Base-by-base conservation (phyloP, 108 stramenopile genomes). In the Mediolabrus comicus region DNA sequence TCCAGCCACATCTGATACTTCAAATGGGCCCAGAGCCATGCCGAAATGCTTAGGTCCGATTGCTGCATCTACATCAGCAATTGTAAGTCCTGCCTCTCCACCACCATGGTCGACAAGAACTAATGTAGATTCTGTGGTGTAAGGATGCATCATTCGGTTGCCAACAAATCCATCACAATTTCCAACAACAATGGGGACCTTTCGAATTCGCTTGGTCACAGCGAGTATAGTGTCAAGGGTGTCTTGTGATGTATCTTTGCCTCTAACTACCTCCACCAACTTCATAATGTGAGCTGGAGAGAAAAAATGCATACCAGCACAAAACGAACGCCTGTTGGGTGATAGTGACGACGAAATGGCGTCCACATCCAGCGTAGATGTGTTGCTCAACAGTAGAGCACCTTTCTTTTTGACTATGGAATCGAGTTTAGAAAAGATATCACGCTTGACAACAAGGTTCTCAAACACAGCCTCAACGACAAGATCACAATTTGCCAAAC, bases 131-230 rank as follows among this genome's bases (percentile, higher is more conserved):
- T 97, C 97, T 13, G 84, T 71, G 9, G 84, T 72, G 67, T 96
- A 95, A n/a, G 94, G 92, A 51, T 84, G 75, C 65, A 98, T 59
- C 92, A 98, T 88, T 38, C 98, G 91, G 78, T 99, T 99, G 35
- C 97, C 98, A 49, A 98, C 95, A 72, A 99, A 99, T 6, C 98
- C 98, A 83, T 96, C 89, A 70, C 96, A 98, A 73, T 99, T 98
- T 13, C 97, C 97, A 14, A 97, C 98, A 2, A 95, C 86, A 17
- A 99, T 97, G 25, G 94, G 94, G 65, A 86, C 82, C 84, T 99
- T 99, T 56, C 85, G 78, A 36, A 99, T 90, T 4, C 72, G 82
- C 65, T 96, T 97, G 36, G 90, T 95, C 26, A 95, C 39, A 0
- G 73, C 69, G 46, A 91, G 85, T 28, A 97, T 86, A 9, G 92